These are phyloP conservation scores for Aspergillus phoenicis DNA, from an alignment of 2,329 filamentous ascomycete genomes.

Conservation along the genomic window DNA sequence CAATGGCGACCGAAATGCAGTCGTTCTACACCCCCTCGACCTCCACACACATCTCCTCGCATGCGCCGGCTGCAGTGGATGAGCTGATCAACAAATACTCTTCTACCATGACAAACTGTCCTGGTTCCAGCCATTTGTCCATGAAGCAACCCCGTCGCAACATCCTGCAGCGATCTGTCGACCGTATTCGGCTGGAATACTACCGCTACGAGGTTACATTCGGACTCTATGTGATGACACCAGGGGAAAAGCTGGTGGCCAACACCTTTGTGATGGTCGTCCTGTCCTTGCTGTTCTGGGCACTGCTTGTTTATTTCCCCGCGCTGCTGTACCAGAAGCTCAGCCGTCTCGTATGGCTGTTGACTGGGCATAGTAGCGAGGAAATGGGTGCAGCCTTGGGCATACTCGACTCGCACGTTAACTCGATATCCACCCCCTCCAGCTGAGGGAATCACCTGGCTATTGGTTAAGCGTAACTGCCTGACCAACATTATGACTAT, in stretches of 20 bases:
- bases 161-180: slow-evolving; percentile 32
- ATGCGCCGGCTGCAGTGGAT: slow-evolving; percentile 35
- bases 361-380: slow-evolving; percentile 40
- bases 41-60: slow-evolving; percentile 32
- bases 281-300: slow-evolving; percentile 40
- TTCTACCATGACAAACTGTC: slow-evolving; percentile 28
- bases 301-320: slow-evolving; percentile 41
- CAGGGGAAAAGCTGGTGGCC: slow-evolving; percentile 46
- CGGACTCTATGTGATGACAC: slow-evolving; percentile 48
- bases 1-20: slow-evolving; percentile 38
- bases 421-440: slow-evolving; percentile 19
- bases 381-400: slow-evolving; percentile 32
- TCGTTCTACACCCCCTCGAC: slow-evolving; percentile 38
- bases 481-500: slow-evolving; percentile 2
- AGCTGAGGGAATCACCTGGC: slow-evolving; percentile 16
- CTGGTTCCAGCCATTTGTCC: slow-evolving; percentile 14
- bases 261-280: slow-evolving; percentile 44
- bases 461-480: slow-evolving; percentile 2
- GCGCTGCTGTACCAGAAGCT: slow-evolving; percentile 41
- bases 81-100: slow-evolving; percentile 39
- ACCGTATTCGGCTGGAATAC: slow-evolving; percentile 45
- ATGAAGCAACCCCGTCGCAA: slow-evolving; percentile 25
- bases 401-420: slow-evolving; percentile 29
- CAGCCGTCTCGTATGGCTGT: slow-evolving; percentile 38
- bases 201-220: slow-evolving; percentile 53